Percentiles rank a stretch among this genome's conserved stretches.
Evolutionary conservation across 352 stramenopile genomes (phyloP).

Genomic region (Globisporangium polare): DNA sequence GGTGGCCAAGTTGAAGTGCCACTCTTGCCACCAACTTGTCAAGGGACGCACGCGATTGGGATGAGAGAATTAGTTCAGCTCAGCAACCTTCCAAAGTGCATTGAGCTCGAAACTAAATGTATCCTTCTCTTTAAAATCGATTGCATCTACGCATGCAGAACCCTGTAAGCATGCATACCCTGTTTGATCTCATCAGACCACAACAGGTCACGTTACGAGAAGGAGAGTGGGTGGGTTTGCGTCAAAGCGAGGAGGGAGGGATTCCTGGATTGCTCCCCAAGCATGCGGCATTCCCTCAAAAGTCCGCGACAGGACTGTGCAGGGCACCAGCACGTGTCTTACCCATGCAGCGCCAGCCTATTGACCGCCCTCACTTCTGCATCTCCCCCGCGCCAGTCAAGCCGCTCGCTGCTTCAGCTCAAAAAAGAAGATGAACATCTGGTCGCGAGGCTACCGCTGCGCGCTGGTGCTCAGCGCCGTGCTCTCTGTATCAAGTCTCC

Average conservation of each 20-base stretch:
- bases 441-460: neutral
- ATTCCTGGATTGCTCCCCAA: neutral
- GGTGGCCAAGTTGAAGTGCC: neutral
- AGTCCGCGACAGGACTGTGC: too few relatives aligned
- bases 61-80: neutral
- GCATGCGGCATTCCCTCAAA: too few relatives aligned
- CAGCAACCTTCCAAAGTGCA: too few relatives aligned
- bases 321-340: neutral
- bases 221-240: too few relatives aligned
- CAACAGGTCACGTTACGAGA: neutral
- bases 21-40: neutral
- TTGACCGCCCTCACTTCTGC: neutral
- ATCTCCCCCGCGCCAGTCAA: neutral
- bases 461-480: neutral
- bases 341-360: neutral
- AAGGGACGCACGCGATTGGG: neutral
- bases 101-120: too few relatives aligned
- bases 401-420: neutral
- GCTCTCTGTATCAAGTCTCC: neutral
- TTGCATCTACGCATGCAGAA: too few relatives aligned
- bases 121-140: too few relatives aligned
- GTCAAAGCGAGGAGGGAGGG: too few relatives aligned
- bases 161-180: neutral
- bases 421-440: neutral
- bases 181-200: neutral